Evolutionary conservation across 345 rosid genomes (phyloP).

Genomic region (Eucalyptus sp.): DNA sequence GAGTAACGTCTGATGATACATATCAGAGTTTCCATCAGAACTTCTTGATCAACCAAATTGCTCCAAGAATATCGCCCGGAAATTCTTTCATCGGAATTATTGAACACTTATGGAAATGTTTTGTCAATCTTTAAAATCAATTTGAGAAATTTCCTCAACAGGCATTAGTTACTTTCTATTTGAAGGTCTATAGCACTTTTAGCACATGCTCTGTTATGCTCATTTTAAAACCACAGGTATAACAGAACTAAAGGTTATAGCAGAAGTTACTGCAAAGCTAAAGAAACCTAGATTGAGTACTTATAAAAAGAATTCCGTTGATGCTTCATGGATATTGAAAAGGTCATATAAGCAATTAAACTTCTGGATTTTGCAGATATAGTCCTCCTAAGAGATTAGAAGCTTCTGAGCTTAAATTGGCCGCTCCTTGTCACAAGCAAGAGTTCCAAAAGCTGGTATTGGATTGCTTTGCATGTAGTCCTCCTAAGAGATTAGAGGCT

Average conservation of each 20-base stretch:
- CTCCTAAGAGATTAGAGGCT: not conserved
- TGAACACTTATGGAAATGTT: too few species aligned
- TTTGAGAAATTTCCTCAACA: too few species aligned
- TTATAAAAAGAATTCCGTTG: not conserved
- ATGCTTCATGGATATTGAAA: not conserved
- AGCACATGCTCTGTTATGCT: not conserved
- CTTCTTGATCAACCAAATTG: too few species aligned
- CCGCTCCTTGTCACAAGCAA: not conserved
- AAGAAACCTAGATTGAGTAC: not conserved
- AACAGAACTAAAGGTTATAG: not conserved
- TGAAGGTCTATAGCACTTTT: not conserved
- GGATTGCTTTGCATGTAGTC: not conserved
- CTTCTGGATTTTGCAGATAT: not conserved
- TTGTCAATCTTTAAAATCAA: too few species aligned
- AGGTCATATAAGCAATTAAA: not conserved
- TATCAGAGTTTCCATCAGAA: too few species aligned
- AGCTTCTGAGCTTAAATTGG: not conserved
- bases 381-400: not conserved
- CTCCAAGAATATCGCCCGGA: too few species aligned
- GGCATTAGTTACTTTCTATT: not conserved
- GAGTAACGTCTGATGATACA: too few species aligned
- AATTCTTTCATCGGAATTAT: too few species aligned
- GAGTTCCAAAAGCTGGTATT: not conserved
- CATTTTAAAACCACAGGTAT: not conserved
- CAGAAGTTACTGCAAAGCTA: not conserved